These are phyloP conservation scores for Trypanosoma mega DNA, from an alignment of 208 protist species.

Conservation along the genomic window DNA sequence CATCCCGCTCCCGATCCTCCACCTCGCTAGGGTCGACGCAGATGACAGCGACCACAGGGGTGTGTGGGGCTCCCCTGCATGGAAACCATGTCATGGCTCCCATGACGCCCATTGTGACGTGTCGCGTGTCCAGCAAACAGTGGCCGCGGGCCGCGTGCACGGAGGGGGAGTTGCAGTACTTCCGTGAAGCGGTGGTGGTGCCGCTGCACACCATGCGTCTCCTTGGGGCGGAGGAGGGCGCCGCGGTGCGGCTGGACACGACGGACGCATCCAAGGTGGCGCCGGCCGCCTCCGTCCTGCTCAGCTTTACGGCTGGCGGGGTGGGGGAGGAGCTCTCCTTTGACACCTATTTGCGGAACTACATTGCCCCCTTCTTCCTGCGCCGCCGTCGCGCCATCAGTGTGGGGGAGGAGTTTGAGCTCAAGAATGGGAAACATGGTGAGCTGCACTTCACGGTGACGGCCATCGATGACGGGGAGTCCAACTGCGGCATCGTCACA, in stretches of 20 bases:
- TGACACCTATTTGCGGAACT: conserved; percentile 21
- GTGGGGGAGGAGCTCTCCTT: conserved; percentile 21
- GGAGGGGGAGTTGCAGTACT: too few species aligned
- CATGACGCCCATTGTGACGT: conserved; percentile 25
- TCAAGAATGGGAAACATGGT: conserved; percentile 16
- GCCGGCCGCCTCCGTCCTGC: conserved; percentile 5
- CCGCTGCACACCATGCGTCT: conserved; percentile 20
- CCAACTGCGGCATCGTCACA: conserved; percentile 10
- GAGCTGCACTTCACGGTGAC: conserved; percentile 14
- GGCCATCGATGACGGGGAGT: conserved; percentile 10
- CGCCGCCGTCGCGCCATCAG: conserved; percentile 11
- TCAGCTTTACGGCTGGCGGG: conserved; percentile 1
- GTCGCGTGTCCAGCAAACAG: neutral
- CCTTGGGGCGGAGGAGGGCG: conserved; percentile 14
- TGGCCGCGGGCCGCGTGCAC: neutral
- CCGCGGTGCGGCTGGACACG: conserved; percentile 7
- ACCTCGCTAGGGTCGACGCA: neutral
- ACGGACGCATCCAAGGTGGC: neutral
- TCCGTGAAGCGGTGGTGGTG: conserved; percentile 19
- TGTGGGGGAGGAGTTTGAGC: conserved; percentile 24
- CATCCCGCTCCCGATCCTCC: neutral
- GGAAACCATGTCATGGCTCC: neutral
- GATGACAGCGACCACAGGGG: neutral
- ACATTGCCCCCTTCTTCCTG: conserved; percentile 28
- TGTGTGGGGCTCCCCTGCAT: too few species aligned